Percentiles rank a stretch among this genome's conserved stretches.
These are phyloP conservation scores for Akanthomyces uredinophilus DNA, from an alignment of 2,329 filamentous ascomycete genomes.

Conservation along the genomic window DNA sequence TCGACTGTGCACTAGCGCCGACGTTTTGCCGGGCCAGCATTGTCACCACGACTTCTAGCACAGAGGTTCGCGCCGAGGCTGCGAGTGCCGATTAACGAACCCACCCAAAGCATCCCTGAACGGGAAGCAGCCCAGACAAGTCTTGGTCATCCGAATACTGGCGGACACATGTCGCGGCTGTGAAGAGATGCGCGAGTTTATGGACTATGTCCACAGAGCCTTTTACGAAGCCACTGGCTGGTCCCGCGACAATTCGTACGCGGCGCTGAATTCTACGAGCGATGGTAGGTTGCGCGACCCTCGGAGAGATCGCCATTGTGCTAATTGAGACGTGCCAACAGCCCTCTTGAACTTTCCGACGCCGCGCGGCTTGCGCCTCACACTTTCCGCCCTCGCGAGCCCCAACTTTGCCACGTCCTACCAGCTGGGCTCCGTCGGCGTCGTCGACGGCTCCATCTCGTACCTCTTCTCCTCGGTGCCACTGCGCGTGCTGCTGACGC, in stretches of 20 bases:
- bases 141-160: background rate
- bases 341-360: slow-evolving; percentile 85
- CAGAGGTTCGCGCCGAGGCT: background rate
- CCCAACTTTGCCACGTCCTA: slow-evolving; percentile 94
- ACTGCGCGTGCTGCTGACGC: slow-evolving; percentile 58
- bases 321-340: slow-evolving; percentile 28
- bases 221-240: slow-evolving; percentile 84
- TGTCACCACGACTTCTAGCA: background rate
- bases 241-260: slow-evolving; percentile 90
- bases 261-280: slow-evolving; percentile 75
- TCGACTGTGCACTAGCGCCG: background rate
- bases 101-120: no score
- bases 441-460: slow-evolving; percentile 94
- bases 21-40: slow-evolving; percentile 3
- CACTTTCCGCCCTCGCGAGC: slow-evolving; percentile 85
- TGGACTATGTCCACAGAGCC: slow-evolving; percentile 91
- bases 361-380: slow-evolving; percentile 76
- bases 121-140: no score
- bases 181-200: slow-evolving; percentile 80
- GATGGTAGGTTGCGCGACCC: slow-evolving; percentile 52
- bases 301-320: background rate
- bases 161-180: slow-evolving; percentile 2
- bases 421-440: slow-evolving; percentile 78
- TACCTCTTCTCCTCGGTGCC: slow-evolving; percentile 91
- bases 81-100: no score